Evolutionary conservation across 1,284 basidiomycete species (phyloP), one percentile per base, ranked within the genome.

Genomic region (Kalmanozyma brasiliensis): DNA sequence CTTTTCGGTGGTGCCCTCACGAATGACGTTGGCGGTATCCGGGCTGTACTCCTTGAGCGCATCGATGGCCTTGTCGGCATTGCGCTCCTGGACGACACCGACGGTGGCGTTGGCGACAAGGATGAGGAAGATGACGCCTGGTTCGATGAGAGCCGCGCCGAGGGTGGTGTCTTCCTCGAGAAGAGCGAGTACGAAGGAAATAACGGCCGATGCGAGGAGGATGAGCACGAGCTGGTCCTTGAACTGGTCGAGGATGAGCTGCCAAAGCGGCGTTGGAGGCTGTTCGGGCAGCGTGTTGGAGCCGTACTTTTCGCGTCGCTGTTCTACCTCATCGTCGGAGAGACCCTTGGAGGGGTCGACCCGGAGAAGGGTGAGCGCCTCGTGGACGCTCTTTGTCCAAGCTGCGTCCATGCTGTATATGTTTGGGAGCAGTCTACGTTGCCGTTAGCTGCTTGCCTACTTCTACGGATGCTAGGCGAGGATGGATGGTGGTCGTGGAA

Each of bases 211-310:
- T 3, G 52, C 76, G 41, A 82, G 75, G 11, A 82, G 68, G 49
- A 82, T 81, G 40, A 81, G 64, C 23, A 82, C 80, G 40, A 82
- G 73, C 61, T 81, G 78, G 58, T 82, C 80, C 52, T 82, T 91
- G 87, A 98, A 98, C 84, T 98, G 95, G 74, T 95, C 94, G 19
- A 98, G 86, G 63, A 98, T 91, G 63, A 98, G 88, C 78, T 92
- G 88, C 91, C 92, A 94, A 38, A 98, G 83, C 4, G 95, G 93
- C 4, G 93, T 96, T 1, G 92, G 85, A 0, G 91, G 89, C 14
- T 94, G 90, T 78, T 96, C 93, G 14, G 93, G 92, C 13, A 97
- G 86, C n/a, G 70, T 67, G 45, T 80, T 80, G 41, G 42, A 14
- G 16, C 78, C 78, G 52, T 75, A 77, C 47, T 72, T 44, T 24